Base-by-base conservation (phyloP, 2,329 filamentous ascomycete species). In the Stagonosporopsis tanaceti region DNA sequence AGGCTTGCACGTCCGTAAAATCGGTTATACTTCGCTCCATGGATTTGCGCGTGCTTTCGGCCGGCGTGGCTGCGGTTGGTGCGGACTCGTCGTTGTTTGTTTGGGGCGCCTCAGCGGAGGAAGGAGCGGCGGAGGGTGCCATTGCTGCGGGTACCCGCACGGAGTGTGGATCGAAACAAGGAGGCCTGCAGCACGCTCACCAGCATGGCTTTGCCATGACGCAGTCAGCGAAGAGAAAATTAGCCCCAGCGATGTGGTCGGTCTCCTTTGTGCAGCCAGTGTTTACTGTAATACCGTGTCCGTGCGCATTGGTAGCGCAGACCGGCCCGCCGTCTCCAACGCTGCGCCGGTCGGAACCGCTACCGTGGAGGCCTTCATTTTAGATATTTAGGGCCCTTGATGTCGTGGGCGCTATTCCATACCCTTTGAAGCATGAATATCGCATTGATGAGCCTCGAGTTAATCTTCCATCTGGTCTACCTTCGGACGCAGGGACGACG, bases 1-100 rank as follows among this genome's bases (percentile, higher is more conserved):
- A 76, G 7, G 64, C 61, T 34, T 62, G 67, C 42, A 75, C 68
- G 58, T 75, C 71, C 38, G 77, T 71, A 24, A 66, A 63, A 17
- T 75, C 64, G 17, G 68, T 67, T 47, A 64, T 56, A 24, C 70
- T 63, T 40, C 62, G 64, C 51, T 67, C 65, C 69, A 72, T 74
- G 60, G 65, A 41, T 38, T 60, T 45, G 34, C 64, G 53, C 38
- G 53, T 47, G 22, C 50, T 47, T 38, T 57, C 54, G 32, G 66
- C 48, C 30, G 53, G 48, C 30, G 64, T 47, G 54, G 54, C 48
- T 44, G 59, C 57, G 20, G 67, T 61, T 15, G 65, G 60, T 27
- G 58, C 57, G 46, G 64, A 52, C 42, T 64, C 60, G 54, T 55
- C 25, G 40, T 53, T 53, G 60, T 67, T 53, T 65, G 64, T 63